Percentiles rank a stretch among this genome's conserved stretches.
Conservation (phyloP, 1,284 basidiomycete species). For the Ceratobasidium sp. region DNA sequence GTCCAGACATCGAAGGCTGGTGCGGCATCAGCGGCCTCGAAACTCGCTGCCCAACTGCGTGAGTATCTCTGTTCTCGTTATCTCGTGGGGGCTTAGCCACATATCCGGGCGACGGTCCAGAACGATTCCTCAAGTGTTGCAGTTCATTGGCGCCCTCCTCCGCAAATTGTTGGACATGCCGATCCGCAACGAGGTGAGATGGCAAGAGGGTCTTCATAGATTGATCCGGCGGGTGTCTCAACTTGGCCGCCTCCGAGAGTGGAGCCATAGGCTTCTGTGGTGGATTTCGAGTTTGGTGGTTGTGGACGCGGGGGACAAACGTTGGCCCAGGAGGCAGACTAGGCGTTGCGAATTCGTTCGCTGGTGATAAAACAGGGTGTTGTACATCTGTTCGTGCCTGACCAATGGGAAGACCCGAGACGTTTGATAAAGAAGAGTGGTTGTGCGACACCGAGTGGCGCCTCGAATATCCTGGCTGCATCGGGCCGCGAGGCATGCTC, state of each 20-base stretch:
- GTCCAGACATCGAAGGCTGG: slow-evolving; percentile 16
- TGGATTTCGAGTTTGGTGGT: background rate
- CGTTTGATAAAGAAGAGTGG: slow-evolving; percentile 11
- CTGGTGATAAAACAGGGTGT: background rate
- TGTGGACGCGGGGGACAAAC: background rate
- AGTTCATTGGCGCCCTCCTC: background rate
- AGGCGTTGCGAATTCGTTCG: background rate
- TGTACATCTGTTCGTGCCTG: background rate
- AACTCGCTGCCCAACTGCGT: background rate
- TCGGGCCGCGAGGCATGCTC: background rate
- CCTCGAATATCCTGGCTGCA: background rate
- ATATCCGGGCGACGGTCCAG: background rate
- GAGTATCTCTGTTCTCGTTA: background rate
- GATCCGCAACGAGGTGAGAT: background rate
- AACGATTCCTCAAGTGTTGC: slow-evolving; percentile 2
- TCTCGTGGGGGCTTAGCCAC: background rate
- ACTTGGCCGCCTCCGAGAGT: background rate
- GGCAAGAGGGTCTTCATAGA: background rate
- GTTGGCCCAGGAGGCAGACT: background rate
- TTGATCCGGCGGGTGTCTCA: background rate
- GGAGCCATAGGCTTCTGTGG: background rate
- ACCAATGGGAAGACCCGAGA: background rate
- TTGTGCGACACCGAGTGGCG: slow-evolving; percentile 20
- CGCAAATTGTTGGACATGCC: background rate
- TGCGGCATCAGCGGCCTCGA: slow-evolving; percentile 4